A percentile compares a stretch with the other conserved stretches of the same genome.
Evolutionary conservation across 2,329 filamentous ascomycete species (phyloP).

Genomic region (Colletotrichum zoysiae): DNA sequence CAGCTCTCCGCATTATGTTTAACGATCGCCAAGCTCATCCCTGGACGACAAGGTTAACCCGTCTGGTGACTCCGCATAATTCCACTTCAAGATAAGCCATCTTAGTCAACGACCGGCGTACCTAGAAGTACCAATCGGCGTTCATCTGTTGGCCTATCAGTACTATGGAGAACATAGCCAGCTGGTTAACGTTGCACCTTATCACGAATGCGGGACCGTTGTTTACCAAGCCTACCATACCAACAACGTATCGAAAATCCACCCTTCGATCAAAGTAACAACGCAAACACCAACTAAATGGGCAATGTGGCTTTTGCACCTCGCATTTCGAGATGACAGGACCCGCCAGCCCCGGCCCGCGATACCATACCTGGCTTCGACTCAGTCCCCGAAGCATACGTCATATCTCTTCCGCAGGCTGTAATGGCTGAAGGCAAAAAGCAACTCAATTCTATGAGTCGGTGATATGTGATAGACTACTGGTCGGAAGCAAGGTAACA

Average conservation of each 20-base stretch:
- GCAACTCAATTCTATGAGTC: neutral
- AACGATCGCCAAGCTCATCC: neutral
- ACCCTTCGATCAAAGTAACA: neutral
- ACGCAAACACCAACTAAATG: too few species aligned
- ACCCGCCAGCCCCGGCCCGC: slow-evolving; percentile 27
- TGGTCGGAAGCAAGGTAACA: neutral
- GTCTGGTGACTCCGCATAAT: neutral
- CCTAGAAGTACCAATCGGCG: too few species aligned
- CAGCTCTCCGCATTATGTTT: slow-evolving; percentile 3
- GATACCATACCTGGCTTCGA: slow-evolving; percentile 4
- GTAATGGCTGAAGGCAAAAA: neutral
- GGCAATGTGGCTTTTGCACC: neutral
- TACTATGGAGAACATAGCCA: neutral
- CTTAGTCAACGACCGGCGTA: neutral
- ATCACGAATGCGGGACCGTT: neutral
- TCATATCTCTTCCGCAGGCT: neutral
- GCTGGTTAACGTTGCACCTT: neutral
- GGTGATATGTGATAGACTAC: neutral
- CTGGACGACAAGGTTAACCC: neutral
- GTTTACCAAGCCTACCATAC: neutral
- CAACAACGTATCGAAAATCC: neutral
- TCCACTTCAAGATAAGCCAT: slow-evolving; percentile 21
- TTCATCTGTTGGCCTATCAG: neutral
- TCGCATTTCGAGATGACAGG: neutral
- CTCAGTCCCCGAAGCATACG: neutral